Evolutionary conservation across 495 filamentous ascomycete genomes (phyloP).

Genomic region (Pseudomonodictys pantanalensis): DNA sequence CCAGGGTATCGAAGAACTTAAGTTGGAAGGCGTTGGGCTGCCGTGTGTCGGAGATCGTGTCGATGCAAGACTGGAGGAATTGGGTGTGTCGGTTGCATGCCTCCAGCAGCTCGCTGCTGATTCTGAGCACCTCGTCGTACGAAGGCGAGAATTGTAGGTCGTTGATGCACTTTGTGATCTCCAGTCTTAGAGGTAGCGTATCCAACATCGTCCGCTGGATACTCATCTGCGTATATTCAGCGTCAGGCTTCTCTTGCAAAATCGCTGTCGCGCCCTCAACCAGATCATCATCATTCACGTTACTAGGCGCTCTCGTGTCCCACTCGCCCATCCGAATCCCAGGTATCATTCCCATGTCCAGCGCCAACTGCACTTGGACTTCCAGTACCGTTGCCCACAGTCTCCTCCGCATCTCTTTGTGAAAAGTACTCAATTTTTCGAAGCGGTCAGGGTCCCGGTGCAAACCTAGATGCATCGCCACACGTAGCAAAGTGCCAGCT

Average conservation of each 20-base stretch:
- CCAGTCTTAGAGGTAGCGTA: slow-evolving; percentile 3
- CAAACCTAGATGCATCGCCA: slow-evolving; percentile 26
- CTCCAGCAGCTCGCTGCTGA: background rate
- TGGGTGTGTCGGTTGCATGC: background rate
- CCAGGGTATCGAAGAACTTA: slow-evolving; percentile 13
- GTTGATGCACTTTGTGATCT: slow-evolving; percentile 15
- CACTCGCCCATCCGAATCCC: slow-evolving; percentile 11
- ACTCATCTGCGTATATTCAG: slow-evolving; percentile 2
- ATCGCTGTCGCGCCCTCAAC: background rate
- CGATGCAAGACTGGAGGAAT: slow-evolving; percentile 2
- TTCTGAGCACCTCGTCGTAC: slow-evolving; percentile 11
- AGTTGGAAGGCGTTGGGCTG: background rate
- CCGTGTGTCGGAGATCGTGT: background rate
- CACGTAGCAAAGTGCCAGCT: slow-evolving; percentile 11
- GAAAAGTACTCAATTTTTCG: slow-evolving; percentile 2
- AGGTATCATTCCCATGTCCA: slow-evolving; percentile 21
- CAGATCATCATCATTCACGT: slow-evolving; percentile 20
- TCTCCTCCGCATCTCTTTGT: slow-evolving; percentile 11
- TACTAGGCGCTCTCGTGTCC: slow-evolving; percentile 10
- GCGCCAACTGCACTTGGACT: slow-evolving; percentile 9
- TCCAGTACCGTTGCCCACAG: slow-evolving; percentile 24
- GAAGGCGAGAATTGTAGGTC: slow-evolving; percentile 1
- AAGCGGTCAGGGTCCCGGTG: slow-evolving; percentile 23
- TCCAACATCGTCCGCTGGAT: slow-evolving; percentile 5
- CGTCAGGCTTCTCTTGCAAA: background rate